A percentile compares a stretch with the other conserved stretches of the same genome.
Evolutionary conservation across 768 basidiomycete species (phyloP).

Genomic region (Lactifluus volemus): DNA sequence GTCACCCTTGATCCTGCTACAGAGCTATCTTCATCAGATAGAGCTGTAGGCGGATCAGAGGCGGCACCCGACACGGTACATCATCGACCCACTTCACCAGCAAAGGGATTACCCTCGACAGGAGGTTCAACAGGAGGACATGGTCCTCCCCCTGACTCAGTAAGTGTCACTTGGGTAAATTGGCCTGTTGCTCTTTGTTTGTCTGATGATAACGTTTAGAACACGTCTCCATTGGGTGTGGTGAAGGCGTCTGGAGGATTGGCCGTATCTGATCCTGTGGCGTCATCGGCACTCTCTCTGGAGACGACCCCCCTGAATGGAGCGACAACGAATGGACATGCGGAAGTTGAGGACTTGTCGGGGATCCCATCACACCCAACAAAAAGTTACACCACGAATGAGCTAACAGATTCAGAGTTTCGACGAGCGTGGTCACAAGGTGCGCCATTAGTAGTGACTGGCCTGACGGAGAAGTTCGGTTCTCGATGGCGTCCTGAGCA

Average conservation of each 20-base stretch:
- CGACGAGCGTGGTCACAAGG: conserved; percentile 64
- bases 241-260: not conserved
- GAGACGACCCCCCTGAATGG: not conserved
- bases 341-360: conserved; percentile 2
- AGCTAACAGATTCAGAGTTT: conserved; percentile 54
- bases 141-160: not conserved
- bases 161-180: not conserved
- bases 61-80: not conserved
- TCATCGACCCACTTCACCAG: not conserved
- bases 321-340: not conserved
- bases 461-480: conserved; percentile 50
- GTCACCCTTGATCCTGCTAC: not conserved
- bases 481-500: conserved; percentile 77
- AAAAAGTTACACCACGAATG: conserved; percentile 35
- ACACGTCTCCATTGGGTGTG: not conserved
- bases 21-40: not conserved
- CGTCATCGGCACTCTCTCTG: not conserved
- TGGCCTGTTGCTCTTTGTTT: not conserved
- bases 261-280: not conserved
- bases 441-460: conserved; percentile 70
- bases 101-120: not conserved
- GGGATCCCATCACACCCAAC: conserved; percentile 32
- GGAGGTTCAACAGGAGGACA: not conserved
- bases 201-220: too few species aligned
- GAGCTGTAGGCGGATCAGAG: not conserved